Evolutionary conservation across 768 basidiomycete genomes (phyloP), one percentile per base, ranked within the genome.

Genomic region (Gautieria morchelliformis): DNA sequence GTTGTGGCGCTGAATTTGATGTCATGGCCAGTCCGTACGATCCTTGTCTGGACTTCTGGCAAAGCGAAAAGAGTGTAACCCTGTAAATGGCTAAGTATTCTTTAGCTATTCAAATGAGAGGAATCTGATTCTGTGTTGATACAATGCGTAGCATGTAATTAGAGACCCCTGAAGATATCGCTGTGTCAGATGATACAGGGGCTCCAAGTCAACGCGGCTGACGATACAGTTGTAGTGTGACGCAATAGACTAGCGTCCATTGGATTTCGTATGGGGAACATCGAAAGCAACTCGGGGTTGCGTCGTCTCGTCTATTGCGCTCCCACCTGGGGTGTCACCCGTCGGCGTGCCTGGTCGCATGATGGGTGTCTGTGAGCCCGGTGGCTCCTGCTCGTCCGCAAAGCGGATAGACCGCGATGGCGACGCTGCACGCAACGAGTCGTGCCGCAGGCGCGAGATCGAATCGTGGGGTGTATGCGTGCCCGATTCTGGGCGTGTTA

Each of bases 351-450:
- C 51, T 14, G 51, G 51, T 22, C 48, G 48, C 15, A 20, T n/a
- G 33, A 7, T 35, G 40, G 51, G 51, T 14, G 51, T 52, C 3
- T 40, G 33, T 40, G 51, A 22, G 4, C 30, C 51, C 9, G 51
- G 22, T 17, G 2, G 4, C 42, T 3, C 42, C 27, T 55, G 53
- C 35, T 70, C 66, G 53, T 78, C 74, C 19, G 68, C 64, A 51
- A 78, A 78, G 54, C 75, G 72, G 17, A 79, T 70, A 39, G 73
- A 76, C 24, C 78, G 66, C 37, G 77, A 69, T 3, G 78, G 78
- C 22, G 78, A 79, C 17, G 60, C 68, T 20, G 78, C 76, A 46
- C 76, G 71, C 17, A 61, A 62, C 32, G 53, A 57, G 45, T 44
- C 44, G 14, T 35, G 60, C 52, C 56, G 59, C 44, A 66, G 50